phyloP scores from a whole-genome alignment of 164 flowering plant genomes.

The Echeveria elegans region DNA sequence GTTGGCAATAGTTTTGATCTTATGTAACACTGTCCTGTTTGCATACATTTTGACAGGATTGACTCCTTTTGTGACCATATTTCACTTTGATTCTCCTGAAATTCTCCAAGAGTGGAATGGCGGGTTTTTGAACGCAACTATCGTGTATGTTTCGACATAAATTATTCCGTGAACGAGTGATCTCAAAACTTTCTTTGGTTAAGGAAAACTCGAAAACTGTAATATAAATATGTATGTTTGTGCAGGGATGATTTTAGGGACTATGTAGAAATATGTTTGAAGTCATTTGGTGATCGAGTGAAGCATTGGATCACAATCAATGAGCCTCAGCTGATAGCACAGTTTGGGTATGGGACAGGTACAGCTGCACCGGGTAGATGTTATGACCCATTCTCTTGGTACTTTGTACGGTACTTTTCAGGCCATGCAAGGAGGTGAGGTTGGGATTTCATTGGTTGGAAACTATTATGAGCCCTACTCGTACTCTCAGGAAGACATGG shows the following conservation, averaged over 20 bases:
- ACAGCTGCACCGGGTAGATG: conserved; percentile 18
- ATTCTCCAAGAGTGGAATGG: conserved; percentile 20
- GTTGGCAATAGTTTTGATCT: not conserved
- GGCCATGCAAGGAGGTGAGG: conserved; percentile 7
- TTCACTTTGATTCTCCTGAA: conserved; percentile 30
- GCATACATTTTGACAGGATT: not conserved
- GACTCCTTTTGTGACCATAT: conserved; percentile 23
- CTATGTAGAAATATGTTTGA: conserved; percentile 23
- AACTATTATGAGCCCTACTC: conserved; percentile 7
- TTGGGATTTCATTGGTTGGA: not conserved
- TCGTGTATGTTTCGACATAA: conserved; percentile 16
- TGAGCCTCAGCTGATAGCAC: conserved; percentile 20
- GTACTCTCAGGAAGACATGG: not conserved
- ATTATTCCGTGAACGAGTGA: not conserved
- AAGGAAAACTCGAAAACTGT: not conserved
- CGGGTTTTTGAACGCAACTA: conserved; percentile 19
- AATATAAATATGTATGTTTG: not conserved
- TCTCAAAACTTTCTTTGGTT: not conserved
- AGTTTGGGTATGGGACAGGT: conserved; percentile 16
- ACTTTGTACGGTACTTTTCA: not conserved
- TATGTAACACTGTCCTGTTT: not conserved
- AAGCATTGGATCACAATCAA: conserved; percentile 39
- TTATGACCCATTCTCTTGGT: not conserved
- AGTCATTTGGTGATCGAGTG: conserved; percentile 33
- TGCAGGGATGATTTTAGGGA: conserved; percentile 28